These are phyloP conservation scores for Geranium brycei DNA, from an alignment of 345 rosid species.

Conservation along the genomic window DNA sequence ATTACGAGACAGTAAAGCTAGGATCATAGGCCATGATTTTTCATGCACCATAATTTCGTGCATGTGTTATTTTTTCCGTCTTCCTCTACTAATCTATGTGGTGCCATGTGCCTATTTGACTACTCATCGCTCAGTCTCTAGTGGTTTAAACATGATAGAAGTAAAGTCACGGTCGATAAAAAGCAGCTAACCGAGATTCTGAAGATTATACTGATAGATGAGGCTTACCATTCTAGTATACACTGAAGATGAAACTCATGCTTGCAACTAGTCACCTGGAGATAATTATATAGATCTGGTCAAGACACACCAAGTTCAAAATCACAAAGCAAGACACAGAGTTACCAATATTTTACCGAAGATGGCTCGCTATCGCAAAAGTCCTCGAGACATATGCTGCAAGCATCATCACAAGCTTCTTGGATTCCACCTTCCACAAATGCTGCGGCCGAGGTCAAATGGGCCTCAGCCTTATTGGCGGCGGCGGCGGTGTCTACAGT, in stretches of 20 bases:
- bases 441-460: slow-evolving; percentile 80
- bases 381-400: slow-evolving; percentile 92
- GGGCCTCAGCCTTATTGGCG: slow-evolving; percentile 34
- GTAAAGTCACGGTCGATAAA: too few relatives aligned
- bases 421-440: slow-evolving; percentile 97
- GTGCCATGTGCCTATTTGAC: too few relatives aligned
- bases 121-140: too few relatives aligned
- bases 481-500: slow-evolving; percentile 20
- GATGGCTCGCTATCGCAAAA: slow-evolving; percentile 81
- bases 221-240: slow-evolving; percentile 76
- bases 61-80: too few relatives aligned
- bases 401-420: slow-evolving; percentile 91
- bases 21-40: too few relatives aligned
- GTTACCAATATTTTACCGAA: slow-evolving; percentile 28
- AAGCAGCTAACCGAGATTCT: too few relatives aligned
- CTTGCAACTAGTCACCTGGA: slow-evolving; percentile 82
- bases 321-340: neutral
- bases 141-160: too few relatives aligned
- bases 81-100: too few relatives aligned
- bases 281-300: slow-evolving; percentile 1
- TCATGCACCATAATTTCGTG: too few relatives aligned
- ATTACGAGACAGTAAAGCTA: too few relatives aligned
- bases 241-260: slow-evolving; percentile 98
- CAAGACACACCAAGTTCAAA: neutral
- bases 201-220: neutral